Conservation (phyloP, 2,329 filamentous ascomycete genomes). For the Fusarium scirpi region DNA sequence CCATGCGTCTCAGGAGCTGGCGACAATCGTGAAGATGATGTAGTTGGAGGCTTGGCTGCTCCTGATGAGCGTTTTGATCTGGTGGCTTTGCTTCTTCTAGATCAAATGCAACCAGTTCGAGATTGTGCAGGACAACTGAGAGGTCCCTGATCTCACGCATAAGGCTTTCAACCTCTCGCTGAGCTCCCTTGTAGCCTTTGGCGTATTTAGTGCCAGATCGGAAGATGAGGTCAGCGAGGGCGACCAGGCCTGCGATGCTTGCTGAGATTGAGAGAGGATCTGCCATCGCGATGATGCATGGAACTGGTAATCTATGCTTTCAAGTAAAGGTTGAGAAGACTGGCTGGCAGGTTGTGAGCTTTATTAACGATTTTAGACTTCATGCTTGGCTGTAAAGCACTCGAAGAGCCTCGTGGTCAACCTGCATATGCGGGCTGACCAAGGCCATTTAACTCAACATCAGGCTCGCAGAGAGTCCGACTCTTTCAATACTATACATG, state of each 20-base stretch:
- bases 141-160: background rate
- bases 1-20: background rate
- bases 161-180: background rate
- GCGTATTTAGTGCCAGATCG: background rate
- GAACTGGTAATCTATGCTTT: too few relatives aligned
- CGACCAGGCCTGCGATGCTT: background rate
- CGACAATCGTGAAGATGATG: background rate
- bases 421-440: background rate
- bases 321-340: rapidly evolving
- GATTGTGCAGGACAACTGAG: background rate
- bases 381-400: background rate
- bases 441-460: background rate
- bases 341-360: rapidly evolving
- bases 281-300: background rate
- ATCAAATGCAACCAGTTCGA: background rate
- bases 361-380: rapidly evolving
- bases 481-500: too few relatives aligned
- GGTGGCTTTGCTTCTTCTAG: background rate
- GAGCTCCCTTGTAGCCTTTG: background rate
- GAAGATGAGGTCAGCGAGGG: background rate
- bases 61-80: background rate
- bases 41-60: background rate
- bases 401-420: background rate
- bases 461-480: rapidly evolving
- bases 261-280: background rate